Percentiles rank a stretch among this genome's conserved stretches.
Conservation (phyloP, 2,329 filamentous ascomycete genomes). For the Aspergillus pseudonomiae region DNA sequence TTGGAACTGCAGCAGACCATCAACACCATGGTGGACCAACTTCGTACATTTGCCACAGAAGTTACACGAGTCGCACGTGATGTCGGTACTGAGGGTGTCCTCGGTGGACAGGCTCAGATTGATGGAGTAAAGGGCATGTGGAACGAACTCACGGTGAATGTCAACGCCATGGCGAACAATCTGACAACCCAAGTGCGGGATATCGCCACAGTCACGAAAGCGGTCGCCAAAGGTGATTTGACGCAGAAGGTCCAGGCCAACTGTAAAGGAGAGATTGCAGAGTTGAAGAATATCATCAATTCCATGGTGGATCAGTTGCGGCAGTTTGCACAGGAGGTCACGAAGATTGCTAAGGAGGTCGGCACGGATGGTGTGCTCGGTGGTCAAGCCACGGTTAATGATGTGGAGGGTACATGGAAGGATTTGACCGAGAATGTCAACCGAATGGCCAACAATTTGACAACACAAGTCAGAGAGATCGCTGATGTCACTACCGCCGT, state of each 20-base stretch:
- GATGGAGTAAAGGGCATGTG: conserved; percentile 85
- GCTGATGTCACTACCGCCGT: conserved; percentile 96
- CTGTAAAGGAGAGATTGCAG: conserved; percentile 87
- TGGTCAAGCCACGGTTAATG: conserved; percentile 92
- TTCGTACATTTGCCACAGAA: conserved; percentile 81
- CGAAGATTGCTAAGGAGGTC: conserved; percentile 93
- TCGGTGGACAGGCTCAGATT: conserved; percentile 81
- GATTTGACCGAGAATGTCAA: conserved; percentile 96
- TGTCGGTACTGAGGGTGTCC: conserved; percentile 80
- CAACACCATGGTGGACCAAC: conserved; percentile 86
- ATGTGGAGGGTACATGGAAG: conserved; percentile 96
- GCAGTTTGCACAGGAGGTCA: conserved; percentile 95
- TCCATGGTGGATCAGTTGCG: conserved; percentile 98
- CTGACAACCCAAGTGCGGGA: conserved; percentile 88
- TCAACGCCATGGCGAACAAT: conserved; percentile 87
- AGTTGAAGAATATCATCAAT: conserved; percentile 97
- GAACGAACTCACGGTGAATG: conserved; percentile 84
- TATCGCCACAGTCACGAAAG: conserved; percentile 78
- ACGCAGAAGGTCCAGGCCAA: conserved; percentile 96
- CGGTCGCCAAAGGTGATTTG: conserved; percentile 79
- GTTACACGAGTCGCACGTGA: conserved; percentile 81
- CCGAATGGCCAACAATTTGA: conserved; percentile 97
- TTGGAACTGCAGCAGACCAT: conserved; percentile 82
- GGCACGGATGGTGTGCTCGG: conserved; percentile 93
- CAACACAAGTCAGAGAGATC: conserved; percentile 96